A percentile compares a stretch with the other conserved stretches of the same genome.
phyloP scores from a whole-genome alignment of 768 basidiomycete genomes.

The Tricholoma terreum region DNA sequence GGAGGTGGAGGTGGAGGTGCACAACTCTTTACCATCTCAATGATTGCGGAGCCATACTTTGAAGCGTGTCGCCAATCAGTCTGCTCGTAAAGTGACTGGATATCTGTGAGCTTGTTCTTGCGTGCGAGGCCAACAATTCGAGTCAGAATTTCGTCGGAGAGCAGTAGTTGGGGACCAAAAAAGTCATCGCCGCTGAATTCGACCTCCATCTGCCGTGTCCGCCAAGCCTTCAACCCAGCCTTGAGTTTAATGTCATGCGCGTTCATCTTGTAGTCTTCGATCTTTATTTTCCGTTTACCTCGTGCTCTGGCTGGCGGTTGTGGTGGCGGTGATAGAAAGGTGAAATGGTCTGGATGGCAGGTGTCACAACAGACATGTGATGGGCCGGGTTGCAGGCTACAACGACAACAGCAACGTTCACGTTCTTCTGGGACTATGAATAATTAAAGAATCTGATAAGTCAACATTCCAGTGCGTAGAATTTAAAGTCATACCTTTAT shows the following conservation, averaged over 20 bases:
- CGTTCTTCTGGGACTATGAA: not conserved
- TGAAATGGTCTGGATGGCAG: constrained; percentile 4
- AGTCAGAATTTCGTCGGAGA: constrained; percentile 17
- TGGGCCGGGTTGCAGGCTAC: not conserved
- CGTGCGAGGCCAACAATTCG: constrained; percentile 27
- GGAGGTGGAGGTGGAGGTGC: not conserved
- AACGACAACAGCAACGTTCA: constrained; percentile 6
- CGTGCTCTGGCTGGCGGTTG: not conserved
- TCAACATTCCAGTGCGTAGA: not conserved
- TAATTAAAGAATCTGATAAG: no score
- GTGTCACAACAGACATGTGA: constrained; percentile 10
- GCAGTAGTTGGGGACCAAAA: constrained; percentile 15
- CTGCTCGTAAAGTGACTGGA: constrained; percentile 15
- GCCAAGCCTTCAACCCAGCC: constrained; percentile 11
- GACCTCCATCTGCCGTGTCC: constrained; percentile 2
- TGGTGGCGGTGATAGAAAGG: not conserved
- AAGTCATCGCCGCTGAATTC: constrained; percentile 1
- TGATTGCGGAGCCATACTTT: constrained; percentile 6
- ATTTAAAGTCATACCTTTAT: not conserved
- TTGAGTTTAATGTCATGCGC: constrained; percentile 4
- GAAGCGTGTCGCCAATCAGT: constrained; percentile 16
- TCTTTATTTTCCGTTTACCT: not conserved
- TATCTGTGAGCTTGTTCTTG: constrained; percentile 12
- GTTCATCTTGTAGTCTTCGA: not conserved
- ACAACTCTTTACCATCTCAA: not conserved